Evolutionary conservation across 2,329 filamentous ascomycete genomes (phyloP).

Genomic region (Neofusicoccum cordaticola): DNA sequence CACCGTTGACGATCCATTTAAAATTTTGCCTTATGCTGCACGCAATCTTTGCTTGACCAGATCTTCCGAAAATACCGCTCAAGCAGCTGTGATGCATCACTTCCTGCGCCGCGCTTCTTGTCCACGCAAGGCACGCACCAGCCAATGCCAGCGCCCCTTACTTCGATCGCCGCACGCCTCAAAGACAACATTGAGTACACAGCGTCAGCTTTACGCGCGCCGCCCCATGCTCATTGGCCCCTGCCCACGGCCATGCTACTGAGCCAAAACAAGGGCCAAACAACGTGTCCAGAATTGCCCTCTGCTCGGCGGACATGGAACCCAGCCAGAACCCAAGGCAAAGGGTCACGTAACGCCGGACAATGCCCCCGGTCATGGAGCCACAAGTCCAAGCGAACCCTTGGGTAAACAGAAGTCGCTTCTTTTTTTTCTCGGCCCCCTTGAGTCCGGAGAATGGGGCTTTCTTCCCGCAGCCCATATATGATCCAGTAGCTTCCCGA

Average conservation of each 20-base stretch:
- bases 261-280: constrained; percentile 15
- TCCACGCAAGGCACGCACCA: constrained; percentile 16
- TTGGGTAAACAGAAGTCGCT: constrained; percentile 1
- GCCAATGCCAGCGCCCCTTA: constrained; percentile 15
- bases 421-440: constrained; percentile 17
- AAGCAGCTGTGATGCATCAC: constrained; percentile 13
- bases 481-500: constrained; percentile 14
- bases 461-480: constrained; percentile 7
- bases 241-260: constrained; percentile 2
- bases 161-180: constrained; percentile 18
- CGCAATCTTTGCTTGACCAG: constrained; percentile 3
- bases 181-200: constrained; percentile 15
- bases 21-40: constrained; percentile 7
- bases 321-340: constrained; percentile 11
- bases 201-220: constrained; percentile 17
- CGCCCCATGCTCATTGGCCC: constrained; percentile 9
- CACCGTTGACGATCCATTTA: constrained; percentile 12
- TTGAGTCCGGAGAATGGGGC: constrained; percentile 16
- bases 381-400: constrained; percentile 14
- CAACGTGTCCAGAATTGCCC: constrained; percentile 13
- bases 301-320: background rate
- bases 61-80: background rate
- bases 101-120: constrained; percentile 11
- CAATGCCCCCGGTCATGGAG: constrained; percentile 13
- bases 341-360: constrained; percentile 14